Evolutionary conservation across 805 yeast genomes (phyloP), one percentile per base, ranked within the genome.

Genomic region (Sungouiella thailandica): DNA sequence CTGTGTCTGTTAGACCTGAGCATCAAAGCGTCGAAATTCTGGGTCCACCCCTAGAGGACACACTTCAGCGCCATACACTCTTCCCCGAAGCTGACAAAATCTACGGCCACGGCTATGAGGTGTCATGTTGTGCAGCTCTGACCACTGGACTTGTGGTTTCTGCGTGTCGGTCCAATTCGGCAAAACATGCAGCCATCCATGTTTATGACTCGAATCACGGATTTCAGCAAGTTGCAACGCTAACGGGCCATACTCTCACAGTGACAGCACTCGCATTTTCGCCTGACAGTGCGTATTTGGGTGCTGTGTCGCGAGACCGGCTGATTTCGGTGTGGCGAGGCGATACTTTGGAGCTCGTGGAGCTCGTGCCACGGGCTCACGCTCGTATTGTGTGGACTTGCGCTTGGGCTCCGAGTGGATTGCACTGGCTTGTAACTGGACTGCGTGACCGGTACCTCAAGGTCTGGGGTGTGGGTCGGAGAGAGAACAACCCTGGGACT

Each of bases 21-120:
- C n/a, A 42, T 44, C 0, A 52, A 60, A 0, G 89, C 95, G 7
- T 25, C 39, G 13, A 36, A 43, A 22, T n/a, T n/a, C 20, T 37
- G 10, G 38, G 41, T 25, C 56, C 60, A 9, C 97, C 98, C 0
- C 61, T 82, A 29, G 99, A 93, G 56, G 96, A 90, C 50, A 84
- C 85, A 40, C 65, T 93, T 17, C 97, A 93, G 55, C 72, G 97
- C 50, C 86, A 80, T 52, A 85, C 97, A 0, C 65, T 93, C 34
- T 93, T 94, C 82, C 98, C 98, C 0, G 99, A 93, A 53, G 65
- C 82, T 36, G 98, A 93, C 50, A 93, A 93, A 55, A 60, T 93
- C 28, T 93, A 93, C 52, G 99, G 99, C 0, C 99, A 93, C 57
- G 99, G 99, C 7, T 94, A 87, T 58, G 99, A 94, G 55, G 78